phyloP scores from a whole-genome alignment of 306 rosid species.

The Astragalus membranaceus region DNA sequence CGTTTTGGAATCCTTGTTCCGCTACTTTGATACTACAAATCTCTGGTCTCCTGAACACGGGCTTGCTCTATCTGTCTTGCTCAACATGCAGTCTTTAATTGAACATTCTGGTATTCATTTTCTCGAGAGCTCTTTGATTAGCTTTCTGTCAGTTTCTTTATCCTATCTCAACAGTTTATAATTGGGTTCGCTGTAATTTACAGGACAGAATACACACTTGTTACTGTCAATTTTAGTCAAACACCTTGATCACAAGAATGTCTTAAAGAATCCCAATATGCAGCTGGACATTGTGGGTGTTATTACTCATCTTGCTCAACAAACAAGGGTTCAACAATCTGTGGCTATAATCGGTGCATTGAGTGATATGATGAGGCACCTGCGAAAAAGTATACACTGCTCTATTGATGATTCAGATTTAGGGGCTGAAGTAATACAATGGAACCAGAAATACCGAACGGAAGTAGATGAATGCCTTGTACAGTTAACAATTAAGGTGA shows the following conservation, averaged over 20 bases:
- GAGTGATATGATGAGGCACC: constrained; percentile 89
- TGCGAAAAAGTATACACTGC: constrained; percentile 84
- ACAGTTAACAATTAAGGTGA: constrained; percentile 79
- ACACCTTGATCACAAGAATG: constrained; percentile 96
- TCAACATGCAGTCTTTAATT: constrained; percentile 53
- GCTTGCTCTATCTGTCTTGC: constrained; percentile 52
- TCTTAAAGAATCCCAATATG: constrained; percentile 74
- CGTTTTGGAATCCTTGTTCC: constrained; percentile 58
- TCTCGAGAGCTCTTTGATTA: constrained; percentile 3
- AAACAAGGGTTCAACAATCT: constrained; percentile 70
- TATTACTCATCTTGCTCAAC: constrained; percentile 64
- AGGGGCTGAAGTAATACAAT: constrained; percentile 61
- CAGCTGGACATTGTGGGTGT: constrained; percentile 83
- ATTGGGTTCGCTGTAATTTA: constrained; percentile 22
- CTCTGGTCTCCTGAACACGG: constrained; percentile 68
- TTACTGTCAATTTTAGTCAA: constrained; percentile 78
- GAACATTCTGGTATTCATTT: constrained; percentile 50
- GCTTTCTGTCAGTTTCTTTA: constrained; percentile 3
- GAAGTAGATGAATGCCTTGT: constrained; percentile 89
- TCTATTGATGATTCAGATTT: constrained; percentile 76
- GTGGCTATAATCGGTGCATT: constrained; percentile 66
- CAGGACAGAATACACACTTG: constrained; percentile 87
- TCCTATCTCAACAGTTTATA: constrained; percentile 6
- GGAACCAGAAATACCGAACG: constrained; percentile 62
- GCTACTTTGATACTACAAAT: constrained; percentile 51